Evolutionary conservation across 2,329 filamentous ascomycete species (phyloP), one percentile per base, ranked within the genome.

Genomic region (Alternaria sp.): DNA sequence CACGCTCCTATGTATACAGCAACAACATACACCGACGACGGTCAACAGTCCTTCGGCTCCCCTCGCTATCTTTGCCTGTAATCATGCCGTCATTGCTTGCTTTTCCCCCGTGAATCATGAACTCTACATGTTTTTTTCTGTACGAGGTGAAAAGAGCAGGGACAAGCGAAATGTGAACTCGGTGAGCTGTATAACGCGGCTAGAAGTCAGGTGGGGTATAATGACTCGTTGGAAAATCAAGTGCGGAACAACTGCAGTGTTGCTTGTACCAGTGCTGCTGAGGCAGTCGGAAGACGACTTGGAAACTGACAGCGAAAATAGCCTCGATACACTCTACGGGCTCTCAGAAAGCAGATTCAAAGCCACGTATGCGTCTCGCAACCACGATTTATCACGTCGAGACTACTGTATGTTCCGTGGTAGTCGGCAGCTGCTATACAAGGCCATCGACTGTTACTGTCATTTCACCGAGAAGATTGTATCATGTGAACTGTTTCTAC

Each of bases 381-480:
- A 61, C 7, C 56, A 44, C 14, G 22, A 65, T 20, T 7, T 66
- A 36, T 47, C 59, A 3, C 39, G 59, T 3, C 26, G 64, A 28
- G 55, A 70, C 14, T 58, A 66, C 5, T 70, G 63, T 63, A 43
- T 39, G n/a, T 65, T 66, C 52, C 63, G 64, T 5, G 68, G 68
- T 28, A 62, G 65, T 41, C 63, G 61, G 55, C 52, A 72, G 8
- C 24, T 72, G 5, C 54, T 73, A 3, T 28, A 61, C 22, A 62
- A 61, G 43, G 61, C 62, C 1, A 53, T 66, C 18, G 2, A 67
- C 3, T 11, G 11, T 32, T 1, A 32, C 30, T 11, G 30, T 32
- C 30, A 32, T 32, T n/a, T n/a, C n/a, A 32, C 30, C 3, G 9
- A 12, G 30, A 32, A 32, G 9, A 2, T 32, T 4, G 0, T 4